Evolutionary conservation across 768 basidiomycete genomes (phyloP), one percentile per base, ranked within the genome.

Genomic region (Pisolithus orientalis): DNA sequence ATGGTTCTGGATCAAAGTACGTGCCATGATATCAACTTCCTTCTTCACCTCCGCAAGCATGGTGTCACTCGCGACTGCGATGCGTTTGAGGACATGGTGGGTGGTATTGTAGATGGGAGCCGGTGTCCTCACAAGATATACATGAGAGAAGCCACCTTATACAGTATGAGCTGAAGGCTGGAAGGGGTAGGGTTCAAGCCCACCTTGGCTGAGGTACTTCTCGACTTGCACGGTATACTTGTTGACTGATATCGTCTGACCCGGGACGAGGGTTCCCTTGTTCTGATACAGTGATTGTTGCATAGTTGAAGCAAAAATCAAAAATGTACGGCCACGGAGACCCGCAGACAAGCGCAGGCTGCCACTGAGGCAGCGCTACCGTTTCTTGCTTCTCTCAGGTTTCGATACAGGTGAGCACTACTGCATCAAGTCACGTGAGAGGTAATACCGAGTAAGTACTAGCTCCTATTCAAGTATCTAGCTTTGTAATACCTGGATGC

Each of bases 21-120:
- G 61, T 63, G 97, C 96, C 96, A 99, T 99, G 58, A 98, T 90
- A 63, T 98, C 94, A 43, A 99, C 96, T 70, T 99, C 96, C 71
- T 88, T 93, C 77, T 91, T 89, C 40, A 98, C 95, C 62, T 96
- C 94, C 11, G 84, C 80, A 51, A 98, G 81, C 79, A 94, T 90
- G 34, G 79, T 73, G 65, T 97, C 91, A 65, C 86, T 90, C 25
- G 90, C 79, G 43, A 97, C 94, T 21, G 90, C 94, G 55, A 99
- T 94, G 44, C 94, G 83, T 70, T 99, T 99, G 57, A 99, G 82
- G 60, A 98, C 96, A 78, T 99, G 96, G 61, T 87, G 89, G 21
- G 88, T 92, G 31, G 91, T 94, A 61, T 88, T 90, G 67, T 87
- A 87, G 43, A 99, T 87, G 4, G 93, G 91, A 32, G 81, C 76